These are phyloP conservation scores for Parietichytrium sp. DNA, from an alignment of 108 stramenopile species.

Conservation along the genomic window DNA sequence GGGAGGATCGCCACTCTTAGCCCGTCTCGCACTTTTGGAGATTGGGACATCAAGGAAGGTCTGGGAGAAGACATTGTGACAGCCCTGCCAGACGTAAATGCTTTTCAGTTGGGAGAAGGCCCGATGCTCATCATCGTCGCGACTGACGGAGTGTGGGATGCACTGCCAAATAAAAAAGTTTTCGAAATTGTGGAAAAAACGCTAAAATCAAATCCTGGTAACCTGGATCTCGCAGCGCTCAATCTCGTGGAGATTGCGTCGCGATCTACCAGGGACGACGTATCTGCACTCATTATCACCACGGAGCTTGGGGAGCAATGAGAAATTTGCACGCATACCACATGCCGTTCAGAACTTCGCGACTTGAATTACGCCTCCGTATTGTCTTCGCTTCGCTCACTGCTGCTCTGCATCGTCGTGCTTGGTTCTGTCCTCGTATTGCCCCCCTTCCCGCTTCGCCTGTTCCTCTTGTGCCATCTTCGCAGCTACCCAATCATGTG, in stretches of 20 bases:
- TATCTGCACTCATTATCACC: neutral
- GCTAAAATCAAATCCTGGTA: neutral
- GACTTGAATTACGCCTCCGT: too few species aligned
- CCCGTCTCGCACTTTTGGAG: conserved; percentile 20
- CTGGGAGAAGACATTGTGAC: neutral
- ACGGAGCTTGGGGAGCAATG: too few species aligned
- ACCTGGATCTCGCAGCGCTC: neutral
- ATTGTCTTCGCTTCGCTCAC: too few species aligned
- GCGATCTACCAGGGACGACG: neutral
- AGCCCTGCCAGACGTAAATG: neutral
- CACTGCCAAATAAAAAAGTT: neutral
- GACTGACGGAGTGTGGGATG: conserved; percentile 10
- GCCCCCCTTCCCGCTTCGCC: too few species aligned
- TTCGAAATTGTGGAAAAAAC: neutral
- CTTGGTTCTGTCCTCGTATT: too few species aligned
- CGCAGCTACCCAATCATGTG: too few species aligned
- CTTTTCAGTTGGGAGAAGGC: neutral
- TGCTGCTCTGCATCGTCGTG: too few species aligned
- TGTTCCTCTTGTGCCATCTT: too few species aligned
- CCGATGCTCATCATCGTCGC: neutral
- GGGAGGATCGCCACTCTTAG: neutral
- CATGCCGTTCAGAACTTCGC: too few species aligned
- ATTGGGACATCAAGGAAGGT: conserved; percentile 18
- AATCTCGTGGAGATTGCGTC: neutral
- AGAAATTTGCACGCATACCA: too few species aligned